Evolutionary conservation across 257 asterid genomes (phyloP).

Genomic region (Petrea volubilis): DNA sequence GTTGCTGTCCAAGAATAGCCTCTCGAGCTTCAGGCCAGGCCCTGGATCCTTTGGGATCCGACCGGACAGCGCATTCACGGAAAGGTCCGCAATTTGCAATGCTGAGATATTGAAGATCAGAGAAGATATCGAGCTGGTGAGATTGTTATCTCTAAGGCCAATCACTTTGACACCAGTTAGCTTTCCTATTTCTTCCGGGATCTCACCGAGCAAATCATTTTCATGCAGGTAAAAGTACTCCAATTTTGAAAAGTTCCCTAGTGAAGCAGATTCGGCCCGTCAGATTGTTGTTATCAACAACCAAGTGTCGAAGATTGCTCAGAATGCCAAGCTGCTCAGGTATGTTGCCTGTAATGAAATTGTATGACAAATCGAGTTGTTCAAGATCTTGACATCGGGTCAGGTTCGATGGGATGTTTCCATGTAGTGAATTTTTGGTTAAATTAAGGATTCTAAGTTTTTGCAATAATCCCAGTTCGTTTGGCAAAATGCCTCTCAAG

Average conservation of each 20-base stretch:
- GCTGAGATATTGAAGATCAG: slow-evolving; percentile 41
- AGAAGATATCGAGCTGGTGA: slow-evolving; percentile 34
- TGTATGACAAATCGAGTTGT: slow-evolving; percentile 33
- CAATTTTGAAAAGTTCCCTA: slow-evolving; percentile 36
- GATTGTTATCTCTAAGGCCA: slow-evolving; percentile 25
- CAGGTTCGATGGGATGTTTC: slow-evolving; percentile 35
- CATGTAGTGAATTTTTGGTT: slow-evolving; percentile 32
- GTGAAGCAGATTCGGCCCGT: slow-evolving; percentile 36
- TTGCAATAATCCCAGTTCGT: slow-evolving; percentile 39
- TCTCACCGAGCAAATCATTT: slow-evolving; percentile 32
- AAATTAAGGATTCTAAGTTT: slow-evolving; percentile 28
- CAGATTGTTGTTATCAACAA: slow-evolving; percentile 32
- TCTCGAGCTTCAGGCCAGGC: slow-evolving; percentile 21
- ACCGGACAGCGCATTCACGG: slow-evolving; percentile 34
- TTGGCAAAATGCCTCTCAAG: slow-evolving; percentile 32
- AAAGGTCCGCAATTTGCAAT: slow-evolving; percentile 31
- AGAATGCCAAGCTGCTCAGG: slow-evolving; percentile 41
- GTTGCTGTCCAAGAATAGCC: no score
- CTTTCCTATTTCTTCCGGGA: slow-evolving; percentile 37
- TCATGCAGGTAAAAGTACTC: slow-evolving; percentile 35
- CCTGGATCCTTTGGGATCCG: slow-evolving; percentile 35
- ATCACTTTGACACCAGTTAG: slow-evolving; percentile 23
- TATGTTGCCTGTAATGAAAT: slow-evolving; percentile 32
- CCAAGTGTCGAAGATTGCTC: slow-evolving; percentile 25
- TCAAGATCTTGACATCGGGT: slow-evolving; percentile 30